phyloP scores from a whole-genome alignment of 2,329 filamentous ascomycete genomes.

The Plectosphaerella cucumerina region DNA sequence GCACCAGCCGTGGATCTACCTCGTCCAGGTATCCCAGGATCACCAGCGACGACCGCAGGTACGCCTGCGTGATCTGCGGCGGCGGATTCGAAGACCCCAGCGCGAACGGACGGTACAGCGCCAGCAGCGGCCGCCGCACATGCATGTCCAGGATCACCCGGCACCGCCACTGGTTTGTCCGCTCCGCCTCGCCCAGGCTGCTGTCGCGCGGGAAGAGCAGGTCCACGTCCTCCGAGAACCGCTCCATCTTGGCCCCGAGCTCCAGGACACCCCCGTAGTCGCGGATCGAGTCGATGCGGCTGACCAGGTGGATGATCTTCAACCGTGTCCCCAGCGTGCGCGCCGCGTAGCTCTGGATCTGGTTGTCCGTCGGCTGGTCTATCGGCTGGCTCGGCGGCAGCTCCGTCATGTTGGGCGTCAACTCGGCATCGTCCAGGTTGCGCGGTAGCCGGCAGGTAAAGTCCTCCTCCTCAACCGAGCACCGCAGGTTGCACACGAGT shows the following conservation, averaged over 20 bases:
- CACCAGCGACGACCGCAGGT: constrained; percentile 50
- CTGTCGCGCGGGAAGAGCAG: constrained; percentile 45
- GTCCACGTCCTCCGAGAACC: constrained; percentile 50
- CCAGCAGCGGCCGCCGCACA: constrained; percentile 45
- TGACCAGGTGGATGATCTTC: constrained; percentile 45
- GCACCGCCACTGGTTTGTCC: constrained; percentile 47
- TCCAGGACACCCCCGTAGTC: constrained; percentile 51
- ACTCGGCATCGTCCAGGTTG: constrained; percentile 48
- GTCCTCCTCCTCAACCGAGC: constrained; percentile 46
- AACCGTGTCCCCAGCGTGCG: constrained; percentile 45
- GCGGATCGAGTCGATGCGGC: constrained; percentile 46
- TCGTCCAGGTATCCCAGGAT: constrained; percentile 53
- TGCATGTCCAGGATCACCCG: constrained; percentile 51
- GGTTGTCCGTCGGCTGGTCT: constrained; percentile 47
- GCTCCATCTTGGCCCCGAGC: constrained; percentile 48
- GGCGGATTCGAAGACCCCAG: constrained; percentile 46
- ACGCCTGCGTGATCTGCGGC: constrained; percentile 45
- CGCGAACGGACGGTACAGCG: constrained; percentile 51
- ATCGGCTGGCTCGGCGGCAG: constrained; percentile 45
- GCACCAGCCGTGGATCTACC: constrained; percentile 40
- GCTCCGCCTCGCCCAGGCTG: constrained; percentile 35
- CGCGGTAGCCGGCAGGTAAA: constrained; percentile 49
- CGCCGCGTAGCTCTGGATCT: constrained; percentile 50
- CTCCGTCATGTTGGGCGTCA: constrained; percentile 42
- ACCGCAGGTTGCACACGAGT: constrained; percentile 47